Evolutionary conservation across 1,139 yeast genomes (phyloP).

Genomic region (Lodderomyces beijingensis): DNA sequence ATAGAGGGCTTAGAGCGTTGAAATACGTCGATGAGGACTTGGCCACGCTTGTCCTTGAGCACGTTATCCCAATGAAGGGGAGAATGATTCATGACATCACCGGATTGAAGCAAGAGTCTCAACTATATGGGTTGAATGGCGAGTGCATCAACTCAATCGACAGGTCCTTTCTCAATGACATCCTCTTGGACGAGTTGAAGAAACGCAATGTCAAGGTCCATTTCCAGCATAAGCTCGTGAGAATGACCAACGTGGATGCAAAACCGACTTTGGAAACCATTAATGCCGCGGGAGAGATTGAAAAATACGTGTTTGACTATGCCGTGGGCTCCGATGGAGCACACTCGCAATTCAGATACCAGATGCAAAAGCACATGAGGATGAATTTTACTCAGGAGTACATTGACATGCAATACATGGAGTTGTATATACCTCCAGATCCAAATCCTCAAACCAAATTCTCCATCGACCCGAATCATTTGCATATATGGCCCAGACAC

Average conservation of each 20-base stretch:
- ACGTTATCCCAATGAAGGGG: constrained; percentile 81
- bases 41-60: constrained; percentile 51
- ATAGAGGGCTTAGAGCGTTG: constrained; percentile 74
- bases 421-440: constrained; percentile 65
- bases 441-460: constrained; percentile 25
- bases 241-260: constrained; percentile 24
- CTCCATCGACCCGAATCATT: constrained; percentile 64
- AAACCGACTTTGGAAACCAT: constrained; percentile 14
- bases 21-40: constrained; percentile 55
- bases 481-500: constrained; percentile 93
- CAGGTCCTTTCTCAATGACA: constrained; percentile 62
- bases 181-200: constrained; percentile 60
- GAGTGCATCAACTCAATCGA: constrained; percentile 85
- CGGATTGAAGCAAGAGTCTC: constrained; percentile 63
- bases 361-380: constrained; percentile 60
- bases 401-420: constrained; percentile 81
- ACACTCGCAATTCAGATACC: constrained; percentile 68
- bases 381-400: constrained; percentile 75
- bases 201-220: constrained; percentile 35
- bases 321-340: constrained; percentile 88
- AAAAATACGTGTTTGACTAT: constrained; percentile 44
- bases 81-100: constrained; percentile 77
- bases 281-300: constrained; percentile 14
- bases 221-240: constrained; percentile 57
- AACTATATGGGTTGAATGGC: constrained; percentile 77